Conservation (phyloP, 2,329 filamentous ascomycete species). For the Botryotinia convoluta region DNA sequence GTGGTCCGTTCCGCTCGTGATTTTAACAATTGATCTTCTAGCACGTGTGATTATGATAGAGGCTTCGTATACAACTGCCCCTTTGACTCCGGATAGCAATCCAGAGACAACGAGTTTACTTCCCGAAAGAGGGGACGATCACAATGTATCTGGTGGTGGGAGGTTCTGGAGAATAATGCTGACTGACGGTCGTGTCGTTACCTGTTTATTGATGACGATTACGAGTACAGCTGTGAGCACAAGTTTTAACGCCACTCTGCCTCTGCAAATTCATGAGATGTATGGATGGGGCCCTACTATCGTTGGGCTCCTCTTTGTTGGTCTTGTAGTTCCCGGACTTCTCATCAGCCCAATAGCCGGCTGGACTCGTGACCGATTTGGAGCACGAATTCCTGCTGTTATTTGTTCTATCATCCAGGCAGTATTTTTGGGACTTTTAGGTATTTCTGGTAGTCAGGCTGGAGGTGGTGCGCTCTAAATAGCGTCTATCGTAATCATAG, state of each 20-base stretch:
- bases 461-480: not conserved
- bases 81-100: not conserved
- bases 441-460: not conserved
- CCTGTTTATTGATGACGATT: not conserved
- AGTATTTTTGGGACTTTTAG: not conserved
- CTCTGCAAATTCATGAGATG: not conserved
- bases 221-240: not conserved
- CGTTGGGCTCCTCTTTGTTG: not conserved
- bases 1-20: not conserved
- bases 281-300: not conserved
- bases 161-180: slow-evolving; percentile 8
- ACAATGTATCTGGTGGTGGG: not conserved
- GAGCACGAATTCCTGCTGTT: not conserved
- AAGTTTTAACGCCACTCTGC: not conserved
- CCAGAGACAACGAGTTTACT: too few species aligned
- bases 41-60: slow-evolving; percentile 5
- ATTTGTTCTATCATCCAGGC: not conserved
- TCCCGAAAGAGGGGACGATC: not conserved
- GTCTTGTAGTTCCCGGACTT: not conserved
- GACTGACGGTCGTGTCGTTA: not conserved
- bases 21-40: not conserved
- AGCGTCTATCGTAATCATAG: not conserved
- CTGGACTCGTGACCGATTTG: not conserved
- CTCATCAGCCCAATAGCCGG: not conserved
- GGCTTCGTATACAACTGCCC: not conserved